Percentiles rank a stretch among this genome's conserved stretches.
phyloP scores from a whole-genome alignment of 2,329 filamentous ascomycete genomes.

The Arthrobotrys pseudoclavata region DNA sequence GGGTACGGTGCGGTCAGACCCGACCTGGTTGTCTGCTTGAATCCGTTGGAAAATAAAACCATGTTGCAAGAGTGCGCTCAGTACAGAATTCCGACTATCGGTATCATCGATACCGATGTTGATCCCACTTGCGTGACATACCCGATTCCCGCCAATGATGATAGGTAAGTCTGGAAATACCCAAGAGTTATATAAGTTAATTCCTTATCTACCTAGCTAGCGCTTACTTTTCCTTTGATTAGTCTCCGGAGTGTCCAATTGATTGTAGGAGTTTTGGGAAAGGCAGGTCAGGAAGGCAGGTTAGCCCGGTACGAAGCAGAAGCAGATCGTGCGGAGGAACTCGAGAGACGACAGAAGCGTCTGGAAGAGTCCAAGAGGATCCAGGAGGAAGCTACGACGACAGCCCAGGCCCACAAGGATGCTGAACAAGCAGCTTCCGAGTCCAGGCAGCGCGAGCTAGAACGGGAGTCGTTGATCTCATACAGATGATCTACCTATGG shows the following conservation, averaged over 20 bases:
- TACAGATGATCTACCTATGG: conserved; percentile 5
- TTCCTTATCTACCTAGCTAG: neutral
- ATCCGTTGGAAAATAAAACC: conserved; percentile 91
- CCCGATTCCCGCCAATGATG: conserved; percentile 95
- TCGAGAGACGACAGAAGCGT: conserved; percentile 26
- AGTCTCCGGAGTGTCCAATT: conserved; percentile 85
- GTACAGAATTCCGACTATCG: conserved; percentile 91
- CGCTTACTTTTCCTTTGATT: conserved; percentile 33
- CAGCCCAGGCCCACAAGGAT: conserved; percentile 31
- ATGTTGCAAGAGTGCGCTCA: conserved; percentile 90
- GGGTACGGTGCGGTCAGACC: conserved; percentile 75
- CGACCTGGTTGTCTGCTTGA: conserved; percentile 91
- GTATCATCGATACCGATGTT: conserved; percentile 91
- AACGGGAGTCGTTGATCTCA: conserved; percentile 37
- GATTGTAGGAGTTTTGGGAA: conserved; percentile 86
- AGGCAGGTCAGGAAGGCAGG: conserved; percentile 81
- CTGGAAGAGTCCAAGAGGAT: conserved; percentile 20
- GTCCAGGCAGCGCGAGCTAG: conserved; percentile 45
- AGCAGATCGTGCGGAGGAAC: conserved; percentile 32
- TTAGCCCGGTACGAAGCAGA: conserved; percentile 56
- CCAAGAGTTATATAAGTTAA: neutral
- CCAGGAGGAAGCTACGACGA: conserved; percentile 33
- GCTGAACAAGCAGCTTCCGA: conserved; percentile 52
- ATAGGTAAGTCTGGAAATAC: conserved; percentile 74
- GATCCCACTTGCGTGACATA: conserved; percentile 96